A percentile compares a stretch with the other conserved stretches of the same genome.
phyloP scores from a whole-genome alignment of 1,139 yeast species.

The Geotrichum candidum region DNA sequence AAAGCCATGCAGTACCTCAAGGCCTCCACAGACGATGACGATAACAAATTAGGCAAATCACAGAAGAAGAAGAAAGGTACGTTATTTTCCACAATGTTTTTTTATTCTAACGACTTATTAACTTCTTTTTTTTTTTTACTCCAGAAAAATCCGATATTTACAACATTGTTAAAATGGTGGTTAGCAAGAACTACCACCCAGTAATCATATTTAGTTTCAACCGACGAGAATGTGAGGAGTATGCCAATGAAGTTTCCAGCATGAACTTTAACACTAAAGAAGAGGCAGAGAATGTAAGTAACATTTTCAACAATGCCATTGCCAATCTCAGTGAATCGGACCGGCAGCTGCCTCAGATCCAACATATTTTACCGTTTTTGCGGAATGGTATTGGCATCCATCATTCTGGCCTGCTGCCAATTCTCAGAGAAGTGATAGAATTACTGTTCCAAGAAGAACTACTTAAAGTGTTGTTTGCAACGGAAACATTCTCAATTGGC shows the following conservation, averaged over 20 bases:
- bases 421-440: constrained; percentile 92
- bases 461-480: constrained; percentile 88
- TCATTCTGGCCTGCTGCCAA: constrained; percentile 94
- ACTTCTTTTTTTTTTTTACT: not conserved
- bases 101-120: not conserved
- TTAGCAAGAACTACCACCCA: constrained; percentile 92
- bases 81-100: not conserved
- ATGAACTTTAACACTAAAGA: constrained; percentile 88
- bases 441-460: constrained; percentile 95
- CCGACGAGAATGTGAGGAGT: constrained; percentile 90
- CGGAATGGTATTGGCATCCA: constrained; percentile 97
- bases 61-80: constrained; percentile 55
- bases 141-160: constrained; percentile 62
- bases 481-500: constrained; percentile 98
- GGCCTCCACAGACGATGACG: constrained; percentile 79
- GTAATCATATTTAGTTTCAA: constrained; percentile 96
- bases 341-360: constrained; percentile 88
- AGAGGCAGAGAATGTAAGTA: constrained; percentile 82
- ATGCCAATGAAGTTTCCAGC: constrained; percentile 92
- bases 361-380: constrained; percentile 78
- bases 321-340: constrained; percentile 82
- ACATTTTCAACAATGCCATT: constrained; percentile 86
- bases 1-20: constrained; percentile 95
- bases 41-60: constrained; percentile 30
- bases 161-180: constrained; percentile 95